Conservation (phyloP, 192 early-diverging fungal species). For the Phlyctochytrium planicorne region DNA sequence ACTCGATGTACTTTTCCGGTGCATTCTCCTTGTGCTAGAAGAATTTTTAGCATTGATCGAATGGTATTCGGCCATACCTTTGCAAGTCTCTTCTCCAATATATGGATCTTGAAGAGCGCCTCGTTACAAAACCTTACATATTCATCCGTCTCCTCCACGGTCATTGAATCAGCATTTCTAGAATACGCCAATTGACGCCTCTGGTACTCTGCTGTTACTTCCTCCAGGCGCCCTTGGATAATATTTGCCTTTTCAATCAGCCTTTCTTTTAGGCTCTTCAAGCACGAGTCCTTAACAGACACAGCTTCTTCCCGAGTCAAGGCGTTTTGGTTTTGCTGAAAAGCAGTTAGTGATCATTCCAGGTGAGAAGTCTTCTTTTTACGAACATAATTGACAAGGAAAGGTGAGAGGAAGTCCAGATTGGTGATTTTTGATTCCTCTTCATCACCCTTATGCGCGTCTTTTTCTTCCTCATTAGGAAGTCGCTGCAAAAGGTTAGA, state of each 20-base stretch:
- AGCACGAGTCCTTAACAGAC: constrained; percentile 50
- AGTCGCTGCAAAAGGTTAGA: constrained; percentile 29
- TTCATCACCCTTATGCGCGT: constrained; percentile 53
- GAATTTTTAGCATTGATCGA: no score
- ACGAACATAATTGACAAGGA: constrained; percentile 59
- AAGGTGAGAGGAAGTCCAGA: constrained; percentile 59
- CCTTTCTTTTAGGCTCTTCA: constrained; percentile 51
- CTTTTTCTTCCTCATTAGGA: constrained; percentile 47
- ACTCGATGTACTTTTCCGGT: constrained; percentile 51
- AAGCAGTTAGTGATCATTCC: not conserved
- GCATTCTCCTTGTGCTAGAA: constrained; percentile 54
- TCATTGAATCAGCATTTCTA: constrained; percentile 58
- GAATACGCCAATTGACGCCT: constrained; percentile 51
- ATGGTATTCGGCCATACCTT: constrained; percentile 48
- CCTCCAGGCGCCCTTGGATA: constrained; percentile 54
- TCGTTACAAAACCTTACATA: constrained; percentile 60
- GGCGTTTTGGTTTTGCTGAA: constrained; percentile 38
- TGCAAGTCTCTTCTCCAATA: constrained; percentile 60
- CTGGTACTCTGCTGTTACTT: constrained; percentile 57
- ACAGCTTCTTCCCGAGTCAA: constrained; percentile 46
- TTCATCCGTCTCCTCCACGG: constrained; percentile 58
- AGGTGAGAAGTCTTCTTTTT: constrained; percentile 11
- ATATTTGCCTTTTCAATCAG: constrained; percentile 60
- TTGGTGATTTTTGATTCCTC: constrained; percentile 50
- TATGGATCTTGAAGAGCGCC: constrained; percentile 58